Evolutionary conservation across 2,329 filamentous ascomycete species (phyloP), one percentile per base, ranked within the genome.

Genomic region (Clarireedia hainanense): DNA sequence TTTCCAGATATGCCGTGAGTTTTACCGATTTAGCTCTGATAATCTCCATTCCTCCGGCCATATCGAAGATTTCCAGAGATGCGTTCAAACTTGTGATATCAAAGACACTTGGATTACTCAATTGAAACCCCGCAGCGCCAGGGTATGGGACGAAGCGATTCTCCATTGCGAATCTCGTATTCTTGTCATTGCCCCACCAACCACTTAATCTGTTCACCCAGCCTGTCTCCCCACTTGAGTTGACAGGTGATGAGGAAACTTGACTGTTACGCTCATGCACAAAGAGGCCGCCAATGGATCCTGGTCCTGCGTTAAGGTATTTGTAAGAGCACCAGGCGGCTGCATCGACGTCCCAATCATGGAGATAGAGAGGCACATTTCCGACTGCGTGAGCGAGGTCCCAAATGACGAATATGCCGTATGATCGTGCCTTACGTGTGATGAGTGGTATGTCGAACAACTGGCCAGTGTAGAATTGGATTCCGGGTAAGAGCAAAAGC

Each of bases 271-370:
- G 76, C 58, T 86, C 78, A 67, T 91, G 86, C 23, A 92, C 81
- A 65, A 91, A 92, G 23, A 87, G 70, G 0, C 84, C 86, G 17
- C 81, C 88, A 61, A 90, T 90, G 23, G 81, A 80, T 6, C 88
- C 88, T 0, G 88, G 87, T 0, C 88, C 88, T 51, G 81, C 79
- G 67, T 91, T 91, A 58, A 92, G 77, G 69, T 91, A 92, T 70
- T 92, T 92, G 74, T 92, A 92, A 57, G 80, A 85, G 68, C 88
- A 92, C 88, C 88, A 92, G 7, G 78, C 85, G 5, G 88, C 88
- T 1, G 74, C 90, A 67, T 92, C 88, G 42, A 91, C 87, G 54
- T 86, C 77, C 88, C 88, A 91, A 63, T 87, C 83, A 66, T 90
- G 86, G 7, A 92, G 76, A 52, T 78, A 72, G 20, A 91, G 70